These are phyloP conservation scores for Rhizophagus clarus DNA, from an alignment of 192 early-diverging fungal genomes.

Conservation along the genomic window DNA sequence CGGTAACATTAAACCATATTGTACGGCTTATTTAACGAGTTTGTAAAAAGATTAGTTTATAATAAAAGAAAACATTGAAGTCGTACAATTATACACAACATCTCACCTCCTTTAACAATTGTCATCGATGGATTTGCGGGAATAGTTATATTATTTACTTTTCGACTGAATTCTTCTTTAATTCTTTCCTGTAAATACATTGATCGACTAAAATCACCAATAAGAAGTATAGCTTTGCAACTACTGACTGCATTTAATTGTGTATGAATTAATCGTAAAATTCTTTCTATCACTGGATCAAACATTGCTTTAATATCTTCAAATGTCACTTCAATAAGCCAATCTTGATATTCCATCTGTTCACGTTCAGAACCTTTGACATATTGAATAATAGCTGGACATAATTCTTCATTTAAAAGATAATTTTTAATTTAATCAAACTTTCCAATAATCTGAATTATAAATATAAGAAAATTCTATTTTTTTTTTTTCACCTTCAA, in stretches of 20 bases:
- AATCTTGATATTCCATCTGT: slow-evolving; percentile 42
- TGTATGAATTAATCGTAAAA: slow-evolving; percentile 50
- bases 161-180: slow-evolving; percentile 46
- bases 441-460: too few relatives aligned
- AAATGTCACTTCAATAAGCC: slow-evolving; percentile 41
- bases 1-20: slow-evolving; percentile 40
- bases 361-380: not conserved
- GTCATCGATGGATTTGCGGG: slow-evolving; percentile 50
- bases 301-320: slow-evolving; percentile 56
- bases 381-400: not conserved
- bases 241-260: slow-evolving; percentile 44
- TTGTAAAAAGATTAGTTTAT: not conserved
- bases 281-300: slow-evolving; percentile 59
- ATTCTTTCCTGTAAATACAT: slow-evolving; percentile 53
- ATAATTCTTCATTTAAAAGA: not conserved
- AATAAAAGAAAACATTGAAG: not conserved
- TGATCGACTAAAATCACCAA: slow-evolving; percentile 57
- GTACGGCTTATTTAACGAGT: slow-evolving; percentile 37
- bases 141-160: slow-evolving; percentile 45
- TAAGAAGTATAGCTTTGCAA: slow-evolving; percentile 48
- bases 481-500: not conserved
- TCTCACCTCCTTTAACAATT: slow-evolving; percentile 45
- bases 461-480: too few relatives aligned
- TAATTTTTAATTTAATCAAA: too few relatives aligned
- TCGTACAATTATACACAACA: not conserved